Base-by-base conservation (phyloP, 1,284 basidiomycete genomes). In the Ganoderma multipileum region DNA sequence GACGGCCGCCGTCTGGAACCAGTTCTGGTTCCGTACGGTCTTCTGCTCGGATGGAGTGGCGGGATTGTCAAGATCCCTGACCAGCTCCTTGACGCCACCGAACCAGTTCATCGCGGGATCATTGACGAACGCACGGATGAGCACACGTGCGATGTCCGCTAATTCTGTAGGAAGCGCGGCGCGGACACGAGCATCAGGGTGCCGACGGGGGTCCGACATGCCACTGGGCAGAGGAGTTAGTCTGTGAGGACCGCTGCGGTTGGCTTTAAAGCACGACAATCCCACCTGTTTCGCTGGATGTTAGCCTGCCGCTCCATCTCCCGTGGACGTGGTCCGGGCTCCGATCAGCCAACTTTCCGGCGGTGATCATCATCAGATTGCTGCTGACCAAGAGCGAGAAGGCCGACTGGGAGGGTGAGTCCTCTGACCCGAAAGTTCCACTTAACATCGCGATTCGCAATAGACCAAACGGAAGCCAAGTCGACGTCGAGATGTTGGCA, bases 21-120 rank as follows among this genome's bases (percentile, higher is more conserved):
- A 63, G 30, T 38, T 33, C 23, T 71, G 67, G 30, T 55, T 57
- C 16, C 61, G 44, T 44, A 72, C 42, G 18, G 64, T 70, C 61
- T 44, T 41, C 28, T 16, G 63, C 59, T 11, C 59, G 39, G 50
- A 38, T 8, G 16, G 23, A 30, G 55, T 60, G 23, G 8, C 23
- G 36, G 41, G 69, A 36, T 33, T 16, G 63, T 67, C 64, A 16
- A 61, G 30, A 60, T 70, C 65, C 16, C 61, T 63, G 7, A 75
- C 65, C 55, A 69, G 57, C 42, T 65, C 54, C 12, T 33, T 57
- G n/a, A 73, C 71, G 28, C 67, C 39, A 9, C 74, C 71, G 50
- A 71, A 71, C 73, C 75, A 75, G 71, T 75, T 75, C 73, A 74
- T 74, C 20, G 63, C 47, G 1, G 75, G 75, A 57, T 75, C 73